Evolutionary conservation across 106 monocot species (phyloP), one percentile per base, ranked within the genome.

Genomic region (Dioscorea dumetorum): DNA sequence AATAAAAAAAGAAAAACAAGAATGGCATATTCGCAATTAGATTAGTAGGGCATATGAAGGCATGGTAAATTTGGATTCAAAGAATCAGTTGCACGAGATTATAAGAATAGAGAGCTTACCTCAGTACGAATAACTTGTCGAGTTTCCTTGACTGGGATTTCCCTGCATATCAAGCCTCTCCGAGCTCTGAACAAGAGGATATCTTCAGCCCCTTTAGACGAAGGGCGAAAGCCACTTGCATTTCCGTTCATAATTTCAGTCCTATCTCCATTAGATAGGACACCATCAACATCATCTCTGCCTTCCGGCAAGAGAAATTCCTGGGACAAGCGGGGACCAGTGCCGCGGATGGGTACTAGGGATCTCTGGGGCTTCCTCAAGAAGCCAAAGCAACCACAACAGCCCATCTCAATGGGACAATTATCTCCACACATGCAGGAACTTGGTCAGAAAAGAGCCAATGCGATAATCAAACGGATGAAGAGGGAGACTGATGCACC

Each of bases 81-180:
- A 28, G 1, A 28, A 28, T 28, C 28, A 3, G 28, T 28, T 28
- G 28, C 28, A 28, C 28, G 3, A 51, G 17, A 51, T 51, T 51
- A 13, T 51, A 51, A 17, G 51, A 51, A 51, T 1, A 51, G 54
- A 54, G 13, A 7, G 18, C 9, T 62, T 68, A 88, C 94, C 87
- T 80, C 78, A 14, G 70, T 72, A 48, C 77, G 50, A n/a, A 35
- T 69, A 41, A 84, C 65, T 16, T 68, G 75, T 5, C 59, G 52
- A 66, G 94, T 94, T 73, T 94, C 87, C 63, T 85, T 90, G n/a
- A 94, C 94, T 0, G 87, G 87, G 22, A 85, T 67, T 73, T 83
- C 78, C 63, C 94, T 77, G 48, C 87, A 94, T 35, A 79, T 81
- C 41, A 75, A 58, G 20, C 90, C 87, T 34, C 57, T 85, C 60